These are phyloP conservation scores for Fraxinus floribunda DNA, from an alignment of 305 asterid species.

Conservation along the genomic window DNA sequence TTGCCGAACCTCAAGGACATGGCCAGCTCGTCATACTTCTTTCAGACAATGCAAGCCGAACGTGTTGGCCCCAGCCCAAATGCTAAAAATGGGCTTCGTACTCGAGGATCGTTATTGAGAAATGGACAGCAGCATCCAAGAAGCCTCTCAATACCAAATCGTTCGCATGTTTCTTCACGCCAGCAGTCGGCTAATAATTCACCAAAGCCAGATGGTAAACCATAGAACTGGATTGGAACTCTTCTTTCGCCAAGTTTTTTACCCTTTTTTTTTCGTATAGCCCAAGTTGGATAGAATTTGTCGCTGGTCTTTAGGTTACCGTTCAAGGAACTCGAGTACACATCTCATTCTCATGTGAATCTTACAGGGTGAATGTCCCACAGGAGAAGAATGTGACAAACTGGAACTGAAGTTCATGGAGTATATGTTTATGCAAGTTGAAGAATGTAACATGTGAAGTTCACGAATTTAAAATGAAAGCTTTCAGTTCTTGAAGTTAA, in stretches of 20 bases:
- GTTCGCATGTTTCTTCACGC: constrained; percentile 70
- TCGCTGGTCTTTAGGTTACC: constrained; percentile 26
- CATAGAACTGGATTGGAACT: constrained; percentile 31
- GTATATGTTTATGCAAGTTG: constrained; percentile 28
- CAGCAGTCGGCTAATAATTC: constrained; percentile 67
- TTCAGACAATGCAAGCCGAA: constrained; percentile 76
- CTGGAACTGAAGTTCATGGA: constrained; percentile 33
- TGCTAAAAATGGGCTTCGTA: constrained; percentile 43
- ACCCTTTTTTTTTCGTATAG: constrained; percentile 28
- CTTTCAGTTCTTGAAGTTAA: not conserved
- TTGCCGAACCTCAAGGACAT: constrained; percentile 86
- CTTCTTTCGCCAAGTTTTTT: constrained; percentile 10
- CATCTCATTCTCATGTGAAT: constrained; percentile 28
- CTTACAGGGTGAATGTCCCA: constrained; percentile 25
- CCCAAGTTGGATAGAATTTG: constrained; percentile 25
- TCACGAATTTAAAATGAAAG: not conserved
- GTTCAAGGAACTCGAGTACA: constrained; percentile 22
- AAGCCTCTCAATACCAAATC: constrained; percentile 72
- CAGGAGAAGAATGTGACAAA: constrained; percentile 41
- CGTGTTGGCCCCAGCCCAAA: constrained; percentile 59
- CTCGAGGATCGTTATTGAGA: constrained; percentile 55
- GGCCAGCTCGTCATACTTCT: constrained; percentile 86
- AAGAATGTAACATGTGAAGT: not conserved
- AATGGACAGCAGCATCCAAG: constrained; percentile 71
- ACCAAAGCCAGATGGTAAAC: constrained; percentile 74